phyloP scores from a whole-genome alignment of 345 rosid genomes.

The Erucastrum elatum region DNA sequence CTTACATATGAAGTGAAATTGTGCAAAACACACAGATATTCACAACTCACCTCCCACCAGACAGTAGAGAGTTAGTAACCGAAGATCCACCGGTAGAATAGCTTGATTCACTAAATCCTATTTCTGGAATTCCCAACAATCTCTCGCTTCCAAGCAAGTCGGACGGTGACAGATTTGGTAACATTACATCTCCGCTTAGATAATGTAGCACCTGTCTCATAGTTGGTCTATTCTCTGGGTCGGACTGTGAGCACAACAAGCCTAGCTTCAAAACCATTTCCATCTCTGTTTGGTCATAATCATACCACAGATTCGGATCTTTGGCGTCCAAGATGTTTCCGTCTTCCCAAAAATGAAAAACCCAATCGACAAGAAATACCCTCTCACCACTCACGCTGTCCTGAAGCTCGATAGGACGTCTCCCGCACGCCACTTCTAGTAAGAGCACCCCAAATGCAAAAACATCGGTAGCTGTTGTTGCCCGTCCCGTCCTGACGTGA shows the following conservation, averaged over 20 bases:
- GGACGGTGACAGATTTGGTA: slow-evolving; percentile 42
- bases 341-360: slow-evolving; percentile 46
- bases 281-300: slow-evolving; percentile 45
- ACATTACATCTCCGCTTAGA: slow-evolving; percentile 57
- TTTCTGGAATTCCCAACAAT: background rate
- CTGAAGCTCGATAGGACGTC: slow-evolving; percentile 71
- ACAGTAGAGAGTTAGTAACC: background rate
- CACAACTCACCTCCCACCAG: too few species aligned
- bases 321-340: slow-evolving; percentile 54
- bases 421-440: slow-evolving; percentile 71
- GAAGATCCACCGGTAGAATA: background rate
- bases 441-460: slow-evolving; percentile 80
- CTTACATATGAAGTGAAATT: too few species aligned
- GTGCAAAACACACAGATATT: too few species aligned
- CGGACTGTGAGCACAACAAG: slow-evolving; percentile 54
- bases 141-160: background rate
- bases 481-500: slow-evolving; percentile 40
- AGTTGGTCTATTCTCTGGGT: slow-evolving; percentile 50
- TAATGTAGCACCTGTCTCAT: slow-evolving; percentile 70
- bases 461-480: slow-evolving; percentile 52
- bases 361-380: slow-evolving; percentile 62
- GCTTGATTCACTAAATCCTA: background rate
- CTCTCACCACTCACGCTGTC: background rate
- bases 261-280: slow-evolving; percentile 61
- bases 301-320: slow-evolving; percentile 41